Conservation (phyloP, 139 green algal genomes). For the Coccomyxa sp. region DNA sequence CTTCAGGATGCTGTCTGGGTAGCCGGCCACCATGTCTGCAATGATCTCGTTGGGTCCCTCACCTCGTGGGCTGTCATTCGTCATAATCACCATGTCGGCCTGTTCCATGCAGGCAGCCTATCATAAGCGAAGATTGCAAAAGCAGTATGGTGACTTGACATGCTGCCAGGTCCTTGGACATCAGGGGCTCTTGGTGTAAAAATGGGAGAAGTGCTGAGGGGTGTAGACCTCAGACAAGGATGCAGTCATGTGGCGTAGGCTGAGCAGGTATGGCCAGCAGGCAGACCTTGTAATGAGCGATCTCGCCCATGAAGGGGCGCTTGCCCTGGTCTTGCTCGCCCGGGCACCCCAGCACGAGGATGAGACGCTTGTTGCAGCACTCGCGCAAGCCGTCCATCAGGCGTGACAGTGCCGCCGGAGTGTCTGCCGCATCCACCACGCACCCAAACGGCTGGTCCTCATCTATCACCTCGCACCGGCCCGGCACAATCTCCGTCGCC, state of each 20-base stretch:
- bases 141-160: neutral
- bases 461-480: conserved; percentile 78
- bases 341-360: conserved; percentile 85
- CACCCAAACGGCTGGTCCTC: conserved; percentile 86
- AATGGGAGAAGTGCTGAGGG: neutral
- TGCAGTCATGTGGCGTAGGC: neutral
- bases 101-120: conserved; percentile 1
- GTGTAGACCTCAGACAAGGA: neutral
- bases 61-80: conserved; percentile 80
- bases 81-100: conserved; percentile 88
- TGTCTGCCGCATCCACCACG: conserved; percentile 88
- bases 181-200: neutral
- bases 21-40: conserved; percentile 70
- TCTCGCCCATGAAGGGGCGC: conserved; percentile 71
- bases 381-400: conserved; percentile 69
- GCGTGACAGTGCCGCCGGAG: conserved; percentile 56
- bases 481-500: conserved; percentile 58
- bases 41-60: conserved; percentile 66
- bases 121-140: neutral
- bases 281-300: conserved; percentile 69
- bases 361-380: conserved; percentile 43
- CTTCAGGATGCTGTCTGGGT: conserved; percentile 61
- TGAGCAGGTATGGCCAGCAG: neutral
- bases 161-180: neutral
- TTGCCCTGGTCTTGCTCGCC: conserved; percentile 45